phyloP scores from a whole-genome alignment of 2,329 filamentous ascomycete genomes.

The Aspergillus candidus region DNA sequence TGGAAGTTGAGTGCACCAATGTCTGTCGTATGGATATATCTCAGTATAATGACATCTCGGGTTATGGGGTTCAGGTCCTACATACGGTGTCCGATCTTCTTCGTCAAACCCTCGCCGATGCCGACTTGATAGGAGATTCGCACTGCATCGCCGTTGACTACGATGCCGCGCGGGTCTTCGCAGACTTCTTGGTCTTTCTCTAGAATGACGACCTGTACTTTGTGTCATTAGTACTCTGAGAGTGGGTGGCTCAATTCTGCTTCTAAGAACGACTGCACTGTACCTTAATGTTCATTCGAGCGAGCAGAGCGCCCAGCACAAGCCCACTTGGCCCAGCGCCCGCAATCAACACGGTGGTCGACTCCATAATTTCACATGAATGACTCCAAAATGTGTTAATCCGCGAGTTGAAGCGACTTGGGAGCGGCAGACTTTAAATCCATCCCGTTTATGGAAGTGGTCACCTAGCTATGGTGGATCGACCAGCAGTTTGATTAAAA shows the following conservation, averaged over 20 bases:
- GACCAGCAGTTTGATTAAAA: too few species aligned
- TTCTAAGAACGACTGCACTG: too few species aligned
- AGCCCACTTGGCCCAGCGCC: not conserved
- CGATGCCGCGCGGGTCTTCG: slow-evolving; percentile 26
- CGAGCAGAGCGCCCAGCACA: not conserved
- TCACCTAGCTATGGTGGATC: too few species aligned
- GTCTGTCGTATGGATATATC: not conserved
- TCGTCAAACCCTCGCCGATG: slow-evolving; percentile 1
- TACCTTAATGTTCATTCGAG: not conserved
- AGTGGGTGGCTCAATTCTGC: too few species aligned
- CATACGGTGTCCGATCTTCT: not conserved
- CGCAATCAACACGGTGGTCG: not conserved
- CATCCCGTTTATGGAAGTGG: too few species aligned
- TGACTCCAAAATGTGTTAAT: too few species aligned
- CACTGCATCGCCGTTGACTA: slow-evolving; percentile 28
- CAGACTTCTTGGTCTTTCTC: slow-evolving; percentile 22
- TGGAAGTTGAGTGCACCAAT: slow-evolving; percentile 2
- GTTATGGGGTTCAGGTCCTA: not conserved
- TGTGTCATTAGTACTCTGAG: too few species aligned
- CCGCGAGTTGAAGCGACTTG: too few species aligned
- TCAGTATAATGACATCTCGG: too few species aligned
- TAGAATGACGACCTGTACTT: slow-evolving; percentile 13
- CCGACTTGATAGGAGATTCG: slow-evolving; percentile 8
- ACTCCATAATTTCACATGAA: not conserved
- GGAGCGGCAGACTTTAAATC: too few species aligned